phyloP scores from a whole-genome alignment of 805 yeast genomes.

The Hanseniaspora singularis region DNA sequence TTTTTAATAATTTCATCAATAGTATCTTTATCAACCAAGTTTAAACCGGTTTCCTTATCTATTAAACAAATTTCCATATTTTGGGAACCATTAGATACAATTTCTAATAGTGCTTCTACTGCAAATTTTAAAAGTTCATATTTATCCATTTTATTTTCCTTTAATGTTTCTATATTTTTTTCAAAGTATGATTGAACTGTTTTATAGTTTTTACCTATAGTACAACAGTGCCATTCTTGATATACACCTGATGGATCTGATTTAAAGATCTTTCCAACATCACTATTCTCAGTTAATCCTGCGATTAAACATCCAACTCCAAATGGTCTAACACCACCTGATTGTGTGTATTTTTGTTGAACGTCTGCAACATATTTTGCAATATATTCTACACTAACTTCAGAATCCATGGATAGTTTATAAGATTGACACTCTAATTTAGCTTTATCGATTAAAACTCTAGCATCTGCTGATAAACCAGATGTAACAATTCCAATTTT shows the following conservation, averaged over 20 bases:
- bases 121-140: constrained; percentile 62
- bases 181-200: constrained; percentile 93
- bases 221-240: constrained; percentile 95
- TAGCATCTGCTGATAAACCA: constrained; percentile 96
- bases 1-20: constrained; percentile 64
- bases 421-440: constrained; percentile 94
- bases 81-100: constrained; percentile 94
- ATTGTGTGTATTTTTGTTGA: constrained; percentile 91
- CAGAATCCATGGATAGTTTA: constrained; percentile 84
- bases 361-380: constrained; percentile 95
- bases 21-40: constrained; percentile 56
- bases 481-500: constrained; percentile 91
- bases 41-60: constrained; percentile 39
- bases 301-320: constrained; percentile 92
- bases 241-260: constrained; percentile 97
- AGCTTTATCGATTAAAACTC: constrained; percentile 88
- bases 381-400: constrained; percentile 81
- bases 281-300: constrained; percentile 71
- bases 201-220: constrained; percentile 89
- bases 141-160: constrained; percentile 33
- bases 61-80: constrained; percentile 87
- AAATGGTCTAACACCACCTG: constrained; percentile 97
- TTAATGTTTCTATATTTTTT: constrained; percentile 38
- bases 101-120: constrained; percentile 79
- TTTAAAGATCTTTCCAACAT: constrained; percentile 70